These are phyloP conservation scores for Botryotinia convoluta DNA, from an alignment of 2,329 filamentous ascomycete species.

Conservation along the genomic window DNA sequence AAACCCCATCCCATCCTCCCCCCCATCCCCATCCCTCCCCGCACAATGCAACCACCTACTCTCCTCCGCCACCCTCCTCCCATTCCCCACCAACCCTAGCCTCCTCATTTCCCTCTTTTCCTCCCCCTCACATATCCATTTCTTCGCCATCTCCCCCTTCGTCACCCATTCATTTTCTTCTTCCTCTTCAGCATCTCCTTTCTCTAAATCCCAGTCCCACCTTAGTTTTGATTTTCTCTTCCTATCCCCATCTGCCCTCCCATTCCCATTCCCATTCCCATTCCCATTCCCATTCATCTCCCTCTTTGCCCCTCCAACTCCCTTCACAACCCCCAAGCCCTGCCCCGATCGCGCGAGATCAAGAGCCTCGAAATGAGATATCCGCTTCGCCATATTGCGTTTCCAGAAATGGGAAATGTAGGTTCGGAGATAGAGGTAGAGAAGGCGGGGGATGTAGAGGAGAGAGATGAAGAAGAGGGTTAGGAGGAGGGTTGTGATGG, in stretches of 20 bases:
- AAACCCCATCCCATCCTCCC: background rate
- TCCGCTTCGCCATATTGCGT: background rate
- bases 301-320: accelerated
- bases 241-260: too few species aligned
- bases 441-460: background rate
- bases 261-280: too few species aligned
- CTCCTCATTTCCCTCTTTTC: too few species aligned
- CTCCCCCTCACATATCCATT: background rate
- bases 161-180: background rate
- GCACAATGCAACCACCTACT: background rate
- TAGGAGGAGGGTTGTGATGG: background rate
- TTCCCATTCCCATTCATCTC: background rate
- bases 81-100: background rate
- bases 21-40: background rate
- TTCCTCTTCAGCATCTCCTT: background rate
- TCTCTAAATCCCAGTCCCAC: background rate
- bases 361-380: background rate
- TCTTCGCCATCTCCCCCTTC: background rate
- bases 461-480: background rate
- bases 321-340: background rate
- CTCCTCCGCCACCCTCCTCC: background rate
- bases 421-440: background rate
- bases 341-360: background rate
- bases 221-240: background rate
- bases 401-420: background rate